phyloP scores from a whole-genome alignment of 75 land plant genomes.

The Azolla pinnata region DNA sequence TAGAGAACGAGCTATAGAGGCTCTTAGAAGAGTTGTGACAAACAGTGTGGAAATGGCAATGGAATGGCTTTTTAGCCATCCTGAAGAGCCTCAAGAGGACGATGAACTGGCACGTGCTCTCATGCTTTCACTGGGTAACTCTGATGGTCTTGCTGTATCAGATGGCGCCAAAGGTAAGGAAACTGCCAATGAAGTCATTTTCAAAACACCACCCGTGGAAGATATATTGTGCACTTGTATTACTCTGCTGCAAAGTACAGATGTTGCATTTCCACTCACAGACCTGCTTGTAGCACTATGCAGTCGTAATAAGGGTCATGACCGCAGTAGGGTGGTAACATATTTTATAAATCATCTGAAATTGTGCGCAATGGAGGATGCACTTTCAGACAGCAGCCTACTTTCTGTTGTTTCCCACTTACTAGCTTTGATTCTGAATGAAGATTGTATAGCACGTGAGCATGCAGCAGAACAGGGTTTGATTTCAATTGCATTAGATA shows the following conservation, averaged over 20 bases:
- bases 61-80: constrained; percentile 95
- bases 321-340: constrained; percentile 47
- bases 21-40: constrained; percentile 70
- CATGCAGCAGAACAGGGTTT: constrained; percentile 65
- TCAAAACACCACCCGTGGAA: constrained; percentile 68
- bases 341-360: constrained; percentile 70
- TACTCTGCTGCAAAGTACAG: constrained; percentile 64
- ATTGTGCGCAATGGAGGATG: constrained; percentile 21
- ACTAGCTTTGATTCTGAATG: constrained; percentile 79
- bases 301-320: constrained; percentile 84
- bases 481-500: constrained; percentile 49
- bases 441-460: constrained; percentile 73
- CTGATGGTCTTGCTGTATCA: constrained; percentile 39
- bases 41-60: constrained; percentile 94
- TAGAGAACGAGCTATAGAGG: constrained; percentile 89
- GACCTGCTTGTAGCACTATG: constrained; percentile 80
- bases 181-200: constrained; percentile 46
- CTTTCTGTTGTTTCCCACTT: constrained; percentile 76
- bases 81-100: constrained; percentile 90
- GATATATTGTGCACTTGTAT: constrained; percentile 64
- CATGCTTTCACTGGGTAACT: constrained; percentile 80
- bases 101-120: constrained; percentile 99
- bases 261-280: constrained; percentile 80
- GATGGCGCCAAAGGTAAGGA: constrained; percentile 29
- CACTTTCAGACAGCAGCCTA: constrained; percentile 20